Percentiles rank a stretch among this genome's conserved stretches.
These are phyloP conservation scores for Pythium plurisporium DNA, from an alignment of 352 stramenopile genomes.

Conservation along the genomic window DNA sequence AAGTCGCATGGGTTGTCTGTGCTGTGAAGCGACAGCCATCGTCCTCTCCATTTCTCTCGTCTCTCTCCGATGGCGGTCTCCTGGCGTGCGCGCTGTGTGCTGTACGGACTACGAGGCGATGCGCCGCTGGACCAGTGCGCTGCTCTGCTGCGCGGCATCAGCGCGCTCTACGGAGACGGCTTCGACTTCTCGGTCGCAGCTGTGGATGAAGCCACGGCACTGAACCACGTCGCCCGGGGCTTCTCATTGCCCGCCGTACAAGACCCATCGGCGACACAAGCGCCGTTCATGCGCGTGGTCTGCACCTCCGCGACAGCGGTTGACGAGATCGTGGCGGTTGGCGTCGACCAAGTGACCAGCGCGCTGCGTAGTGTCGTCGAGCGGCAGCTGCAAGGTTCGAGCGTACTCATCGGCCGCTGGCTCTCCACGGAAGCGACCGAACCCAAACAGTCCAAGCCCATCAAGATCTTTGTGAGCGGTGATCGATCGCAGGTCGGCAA, in stretches of 20 bases:
- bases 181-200: slow-evolving; percentile 33
- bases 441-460: slow-evolving; percentile 1
- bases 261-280: neutral
- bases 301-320: slow-evolving; percentile 1
- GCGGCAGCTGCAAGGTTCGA: slow-evolving; percentile 11
- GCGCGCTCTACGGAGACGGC: slow-evolving; percentile 45
- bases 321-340: slow-evolving; percentile 16
- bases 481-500: slow-evolving; percentile 93
- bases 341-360: slow-evolving; percentile 1
- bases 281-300: slow-evolving; percentile 25
- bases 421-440: neutral
- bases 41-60: neutral
- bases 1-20: slow-evolving; percentile 11
- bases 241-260: neutral
- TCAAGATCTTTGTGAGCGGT: slow-evolving; percentile 72
- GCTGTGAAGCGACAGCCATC: slow-evolving; percentile 16
- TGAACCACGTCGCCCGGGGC: slow-evolving; percentile 19
- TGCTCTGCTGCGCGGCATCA: slow-evolving; percentile 49
- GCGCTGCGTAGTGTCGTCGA: slow-evolving; percentile 15
- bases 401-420: slow-evolving; percentile 10
- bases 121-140: slow-evolving; percentile 23
- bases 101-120: slow-evolving; percentile 29
- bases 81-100: slow-evolving; percentile 31
- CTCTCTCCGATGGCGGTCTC: neutral
- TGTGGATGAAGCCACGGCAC: slow-evolving; percentile 6